phyloP scores from a whole-genome alignment of 2,329 filamentous ascomycete species.

The Aspergillus tamarii region DNA sequence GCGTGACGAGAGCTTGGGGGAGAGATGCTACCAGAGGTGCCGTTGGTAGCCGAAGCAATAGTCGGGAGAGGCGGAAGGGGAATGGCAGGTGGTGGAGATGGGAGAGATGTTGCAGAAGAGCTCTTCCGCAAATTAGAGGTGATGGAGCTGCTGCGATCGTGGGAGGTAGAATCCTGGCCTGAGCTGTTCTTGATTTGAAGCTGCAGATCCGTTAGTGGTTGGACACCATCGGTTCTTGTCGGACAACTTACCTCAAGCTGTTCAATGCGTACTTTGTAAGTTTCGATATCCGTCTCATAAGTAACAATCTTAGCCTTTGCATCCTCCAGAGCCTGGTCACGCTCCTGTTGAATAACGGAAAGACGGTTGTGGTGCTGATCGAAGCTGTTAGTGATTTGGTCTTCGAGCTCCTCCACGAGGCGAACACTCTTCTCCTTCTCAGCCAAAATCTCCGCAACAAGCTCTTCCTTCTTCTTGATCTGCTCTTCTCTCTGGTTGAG shows the following conservation, averaged over 20 bases:
- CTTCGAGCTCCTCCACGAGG: conserved; percentile 92
- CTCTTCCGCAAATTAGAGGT: conserved; percentile 81
- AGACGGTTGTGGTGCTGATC: conserved; percentile 93
- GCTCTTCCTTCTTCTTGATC: conserved; percentile 50
- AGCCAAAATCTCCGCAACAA: conserved; percentile 55
- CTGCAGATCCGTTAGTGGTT: conserved; percentile 29
- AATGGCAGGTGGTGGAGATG: conserved; percentile 91
- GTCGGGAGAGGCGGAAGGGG: conserved; percentile 89
- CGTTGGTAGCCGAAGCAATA: conserved; percentile 53
- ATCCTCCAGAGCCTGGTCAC: conserved; percentile 76
- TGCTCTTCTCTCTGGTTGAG: conserved; percentile 48
- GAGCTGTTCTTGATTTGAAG: conserved; percentile 48
- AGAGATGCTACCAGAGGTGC: conserved; percentile 58
- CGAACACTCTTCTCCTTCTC: conserved; percentile 90
- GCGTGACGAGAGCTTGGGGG: conserved; percentile 69
- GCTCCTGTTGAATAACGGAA: conserved; percentile 77
- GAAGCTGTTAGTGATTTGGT: conserved; percentile 92
- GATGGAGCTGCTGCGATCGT: conserved; percentile 61
- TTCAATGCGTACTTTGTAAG: conserved; percentile 58
- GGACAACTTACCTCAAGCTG: conserved; percentile 70
- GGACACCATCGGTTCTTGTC: neutral
- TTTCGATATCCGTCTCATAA: conserved; percentile 70
- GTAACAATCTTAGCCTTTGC: conserved; percentile 66
- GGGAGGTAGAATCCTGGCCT: conserved; percentile 39
- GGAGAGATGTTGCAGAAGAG: conserved; percentile 77